Base-by-base conservation (phyloP, 805 yeast species). In the Starmerella stellata region DNA sequence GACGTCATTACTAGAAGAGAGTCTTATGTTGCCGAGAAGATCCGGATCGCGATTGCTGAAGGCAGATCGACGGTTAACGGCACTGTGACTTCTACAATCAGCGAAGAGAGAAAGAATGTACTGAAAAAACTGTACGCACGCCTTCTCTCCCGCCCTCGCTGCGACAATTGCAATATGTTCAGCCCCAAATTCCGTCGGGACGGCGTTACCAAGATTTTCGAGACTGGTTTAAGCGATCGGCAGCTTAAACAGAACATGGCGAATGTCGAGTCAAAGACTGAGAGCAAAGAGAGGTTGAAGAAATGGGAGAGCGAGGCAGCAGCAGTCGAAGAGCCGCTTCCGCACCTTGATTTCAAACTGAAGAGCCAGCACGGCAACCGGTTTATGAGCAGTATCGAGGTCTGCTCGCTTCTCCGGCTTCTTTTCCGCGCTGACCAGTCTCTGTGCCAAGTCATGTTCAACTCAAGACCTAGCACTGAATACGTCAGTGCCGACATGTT, bases 111-210 rank as follows among this genome's bases (percentile, higher is more conserved):
- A 61, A 83, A 87, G 56, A 56, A 55, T 9, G 50, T 66, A 34
- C 66, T 82, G 46, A 76, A 74, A 41, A 82, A 76, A 27, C 77
- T 85, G 52, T 80, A 83, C 64, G 72, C 70, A 51, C 70, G 70
- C 50, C 59, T 85, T 36, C 61, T 80, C 45, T 59, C 78, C 35
- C 73, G 95, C 59, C 75, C 83, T 40, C 79, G 75, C 59, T 90
- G 99, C 70, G 93, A 81, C 52, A 83, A 85, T 60, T 90, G 99
- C 69, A 81, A 83, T 33, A 80, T 85, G 93, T 80, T 66, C 58
- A 82, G 95, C 34, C 96, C 99, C 39, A 66, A 77, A 27, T 87
- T 77, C 65, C 74, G 98, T 62, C 87, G 85, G 53, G 99, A 90
- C 56, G 98, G 98, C 0, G 77, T 74, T 54, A 70, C 85, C 44